Base-by-base conservation (phyloP, 768 basidiomycete genomes). In the Boletus coccyginus region DNA sequence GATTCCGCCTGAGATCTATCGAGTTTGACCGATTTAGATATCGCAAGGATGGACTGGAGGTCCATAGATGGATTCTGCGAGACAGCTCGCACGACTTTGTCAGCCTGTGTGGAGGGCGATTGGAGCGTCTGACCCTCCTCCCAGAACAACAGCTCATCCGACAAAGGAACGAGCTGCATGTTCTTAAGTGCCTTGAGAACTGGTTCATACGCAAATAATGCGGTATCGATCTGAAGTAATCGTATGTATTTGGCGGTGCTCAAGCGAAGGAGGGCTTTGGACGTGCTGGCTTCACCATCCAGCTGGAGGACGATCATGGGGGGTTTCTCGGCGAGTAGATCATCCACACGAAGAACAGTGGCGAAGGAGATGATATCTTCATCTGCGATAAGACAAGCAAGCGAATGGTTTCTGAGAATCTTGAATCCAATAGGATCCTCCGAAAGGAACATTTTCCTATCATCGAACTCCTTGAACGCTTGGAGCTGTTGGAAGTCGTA, bases 141-240 rank as follows among this genome's bases (percentile, higher is more conserved):
- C 86, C 86, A 88, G 31, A 81, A 75, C 8, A 88, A 58, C 3
- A 89, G 59, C 57, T 87, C 86, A 2, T 73, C 65, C 0, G 77
- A 68, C 3, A 88, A 69, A 1, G 85, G 81, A 12, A 88, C 63
- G 2, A 59, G 58, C 11, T 54, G 73, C 59, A 75, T 78, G 35
- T 74, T 66, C 68, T 87, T 78, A n/a, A 90, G 73, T 2, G 78
- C 81, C 39, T 73, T 77, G 19, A 90, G 75, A 32, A 88, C 73
- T 0, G 86, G 85, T 61, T 86, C 80, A 49, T 79, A 88, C 0
- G 87, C 73, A 59, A 88, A 88, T 4, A 87, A 55, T 0, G 84
- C 83, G 0, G 81, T 83, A 60, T 88, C 80, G 29, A 87, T 82
- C 54, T 83, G 83, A 38, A 88, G 64, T 19, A 88, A 73, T 14